phyloP scores from a whole-genome alignment of 2,329 filamentous ascomycete genomes.

The Sporothrix humicola region DNA sequence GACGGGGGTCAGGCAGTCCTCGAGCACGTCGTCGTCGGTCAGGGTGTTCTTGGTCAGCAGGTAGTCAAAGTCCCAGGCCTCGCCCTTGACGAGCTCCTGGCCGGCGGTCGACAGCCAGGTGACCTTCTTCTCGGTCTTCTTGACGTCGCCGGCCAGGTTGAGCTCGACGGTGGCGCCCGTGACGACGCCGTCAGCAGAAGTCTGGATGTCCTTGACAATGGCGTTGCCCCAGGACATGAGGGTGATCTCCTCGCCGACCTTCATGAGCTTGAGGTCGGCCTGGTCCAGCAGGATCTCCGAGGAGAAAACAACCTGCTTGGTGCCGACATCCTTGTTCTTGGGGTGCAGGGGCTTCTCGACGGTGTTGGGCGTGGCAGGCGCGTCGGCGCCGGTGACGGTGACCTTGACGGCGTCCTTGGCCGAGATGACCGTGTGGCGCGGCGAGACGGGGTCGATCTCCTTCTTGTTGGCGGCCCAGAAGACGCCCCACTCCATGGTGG shows the following conservation, averaged over 20 bases:
- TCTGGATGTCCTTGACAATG: conserved; percentile 71
- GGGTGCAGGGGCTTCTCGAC: conserved; percentile 85
- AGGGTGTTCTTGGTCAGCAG: conserved; percentile 94
- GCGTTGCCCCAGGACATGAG: conserved; percentile 97
- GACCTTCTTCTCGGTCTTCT: conserved; percentile 94
- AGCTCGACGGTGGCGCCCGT: conserved; percentile 78
- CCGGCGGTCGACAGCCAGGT: conserved; percentile 84
- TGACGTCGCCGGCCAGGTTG: conserved; percentile 91
- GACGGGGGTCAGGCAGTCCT: conserved; percentile 78
- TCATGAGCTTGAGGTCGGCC: conserved; percentile 81
- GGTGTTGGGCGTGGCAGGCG: conserved; percentile 64
- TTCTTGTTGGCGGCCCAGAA: conserved; percentile 81
- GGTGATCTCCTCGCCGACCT: conserved; percentile 86
- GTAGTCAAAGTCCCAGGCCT: conserved; percentile 94
- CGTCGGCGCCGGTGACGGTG: conserved; percentile 70
- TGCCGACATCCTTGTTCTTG: conserved; percentile 85
- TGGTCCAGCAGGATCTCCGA: conserved; percentile 81
- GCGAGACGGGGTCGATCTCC: conserved; percentile 77
- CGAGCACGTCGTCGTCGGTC: conserved; percentile 82
- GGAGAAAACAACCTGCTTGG: conserved; percentile 83
- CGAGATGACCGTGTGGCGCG: conserved; percentile 74
- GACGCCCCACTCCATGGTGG: conserved; percentile 80
- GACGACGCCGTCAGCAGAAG: conserved; percentile 58
- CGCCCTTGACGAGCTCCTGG: conserved; percentile 78
- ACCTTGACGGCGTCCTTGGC: conserved; percentile 74